phyloP scores from a whole-genome alignment of 2,329 filamentous ascomycete species.

The Scedosporium apiospermum region DNA sequence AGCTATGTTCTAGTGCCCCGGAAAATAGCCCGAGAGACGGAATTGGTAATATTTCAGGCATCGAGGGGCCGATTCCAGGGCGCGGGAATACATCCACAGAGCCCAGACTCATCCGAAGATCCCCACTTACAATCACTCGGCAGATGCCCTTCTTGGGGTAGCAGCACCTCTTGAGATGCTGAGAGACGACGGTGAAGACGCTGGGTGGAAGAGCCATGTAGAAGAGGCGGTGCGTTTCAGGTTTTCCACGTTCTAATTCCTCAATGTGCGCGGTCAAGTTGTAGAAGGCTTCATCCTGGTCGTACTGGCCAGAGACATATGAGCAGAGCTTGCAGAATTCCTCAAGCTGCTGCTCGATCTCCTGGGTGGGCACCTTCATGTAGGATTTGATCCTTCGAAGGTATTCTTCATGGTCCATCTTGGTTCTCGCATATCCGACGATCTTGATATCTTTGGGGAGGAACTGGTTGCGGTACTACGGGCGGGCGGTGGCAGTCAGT shows the following conservation, averaged over 20 bases:
- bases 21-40: too few relatives aligned
- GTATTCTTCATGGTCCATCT: constrained; percentile 98
- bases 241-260: constrained; percentile 70
- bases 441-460: constrained; percentile 94
- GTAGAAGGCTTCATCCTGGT: constrained; percentile 90
- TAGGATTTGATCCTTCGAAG: constrained; percentile 90
- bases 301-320: constrained; percentile 96
- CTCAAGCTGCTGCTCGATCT: constrained; percentile 88
- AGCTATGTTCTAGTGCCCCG: not conserved
- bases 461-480: constrained; percentile 95
- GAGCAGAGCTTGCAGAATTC: constrained; percentile 83
- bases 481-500: not conserved
- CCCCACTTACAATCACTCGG: constrained; percentile 71
- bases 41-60: too few relatives aligned
- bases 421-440: constrained; percentile 96
- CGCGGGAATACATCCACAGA: too few relatives aligned
- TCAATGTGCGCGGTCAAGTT: constrained; percentile 77
- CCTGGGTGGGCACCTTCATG: constrained; percentile 98
- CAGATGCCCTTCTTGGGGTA: constrained; percentile 87
- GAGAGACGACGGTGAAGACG: constrained; percentile 95
- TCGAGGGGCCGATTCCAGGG: not conserved
- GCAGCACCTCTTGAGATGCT: constrained; percentile 95
- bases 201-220: constrained; percentile 98
- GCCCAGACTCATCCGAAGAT: too few relatives aligned
- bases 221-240: constrained; percentile 86